A percentile compares a stretch with the other conserved stretches of the same genome.
These are phyloP conservation scores for Orobanche coerulescens DNA, from an alignment of 257 asterid species.

Conservation along the genomic window DNA sequence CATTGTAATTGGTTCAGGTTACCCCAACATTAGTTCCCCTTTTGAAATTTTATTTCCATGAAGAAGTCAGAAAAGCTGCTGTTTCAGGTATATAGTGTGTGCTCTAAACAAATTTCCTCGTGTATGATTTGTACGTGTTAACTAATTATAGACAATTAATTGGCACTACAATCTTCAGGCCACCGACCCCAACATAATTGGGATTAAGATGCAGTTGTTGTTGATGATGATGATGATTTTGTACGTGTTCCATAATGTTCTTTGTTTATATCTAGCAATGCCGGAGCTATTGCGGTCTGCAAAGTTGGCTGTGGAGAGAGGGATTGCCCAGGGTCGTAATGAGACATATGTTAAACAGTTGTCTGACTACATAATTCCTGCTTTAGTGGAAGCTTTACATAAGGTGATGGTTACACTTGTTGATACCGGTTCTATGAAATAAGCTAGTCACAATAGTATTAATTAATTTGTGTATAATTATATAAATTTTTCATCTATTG, in stretches of 20 bases:
- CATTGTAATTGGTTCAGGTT: slow-evolving; percentile 45
- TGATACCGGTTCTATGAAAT: slow-evolving; percentile 10
- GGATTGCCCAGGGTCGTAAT: slow-evolving; percentile 81
- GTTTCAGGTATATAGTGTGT: slow-evolving; percentile 67
- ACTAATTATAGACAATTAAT: too few species aligned
- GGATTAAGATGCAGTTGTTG: too few species aligned
- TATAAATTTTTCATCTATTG: slow-evolving; percentile 21
- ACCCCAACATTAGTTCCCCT: slow-evolving; percentile 91
- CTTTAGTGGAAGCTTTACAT: slow-evolving; percentile 80
- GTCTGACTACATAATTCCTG: slow-evolving; percentile 65
- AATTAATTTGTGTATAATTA: slow-evolving; percentile 19
- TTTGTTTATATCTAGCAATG: slow-evolving; percentile 59
- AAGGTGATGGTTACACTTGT: slow-evolving; percentile 37
- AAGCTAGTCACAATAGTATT: not conserved
- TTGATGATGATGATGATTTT: too few species aligned
- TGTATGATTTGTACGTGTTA: too few species aligned
- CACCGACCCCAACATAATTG: too few species aligned
- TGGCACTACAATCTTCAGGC: too few species aligned
- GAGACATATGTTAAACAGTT: slow-evolving; percentile 74
- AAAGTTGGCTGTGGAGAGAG: slow-evolving; percentile 88
- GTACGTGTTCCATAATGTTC: slow-evolving; percentile 14
- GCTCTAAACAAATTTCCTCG: not conserved
- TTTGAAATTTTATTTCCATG: slow-evolving; percentile 90
- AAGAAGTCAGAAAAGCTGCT: slow-evolving; percentile 98
- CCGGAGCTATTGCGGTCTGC: slow-evolving; percentile 93